Percentiles rank a stretch among this genome's conserved stretches.
These are phyloP conservation scores for Strigomonas culicis DNA, from an alignment of 208 protist species.

Conservation along the genomic window DNA sequence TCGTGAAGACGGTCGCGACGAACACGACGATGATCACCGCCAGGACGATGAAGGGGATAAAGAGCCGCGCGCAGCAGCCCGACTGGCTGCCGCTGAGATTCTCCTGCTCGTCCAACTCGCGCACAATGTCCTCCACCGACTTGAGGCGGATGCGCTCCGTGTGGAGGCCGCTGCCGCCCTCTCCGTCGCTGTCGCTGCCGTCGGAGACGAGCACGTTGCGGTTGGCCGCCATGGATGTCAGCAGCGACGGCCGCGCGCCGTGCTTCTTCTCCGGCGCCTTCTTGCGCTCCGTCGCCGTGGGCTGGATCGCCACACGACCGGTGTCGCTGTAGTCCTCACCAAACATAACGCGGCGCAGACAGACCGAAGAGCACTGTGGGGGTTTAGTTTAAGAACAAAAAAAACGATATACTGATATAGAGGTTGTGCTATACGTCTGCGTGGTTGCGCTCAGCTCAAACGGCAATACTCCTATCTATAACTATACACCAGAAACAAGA, in stretches of 20 bases:
- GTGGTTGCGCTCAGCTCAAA: no score
- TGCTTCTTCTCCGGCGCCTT: neutral
- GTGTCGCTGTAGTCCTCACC: conserved; percentile 33
- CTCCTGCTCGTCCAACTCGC: conserved; percentile 43
- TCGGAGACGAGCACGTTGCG: neutral
- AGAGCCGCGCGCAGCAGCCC: conserved; percentile 66
- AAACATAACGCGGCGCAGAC: conserved; percentile 25
- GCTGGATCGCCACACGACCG: neutral
- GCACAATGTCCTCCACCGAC: conserved; percentile 61
- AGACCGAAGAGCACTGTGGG: neutral
- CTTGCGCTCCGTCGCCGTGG: neutral
- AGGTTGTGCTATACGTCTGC: no score
- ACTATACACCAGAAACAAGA: conserved; percentile 10
- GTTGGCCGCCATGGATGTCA: neutral
- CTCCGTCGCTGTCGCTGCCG: conserved; percentile 7
- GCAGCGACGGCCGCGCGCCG: neutral
- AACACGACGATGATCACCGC: conserved; percentile 32
- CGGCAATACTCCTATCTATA: no score
- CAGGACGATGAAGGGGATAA: conserved; percentile 45
- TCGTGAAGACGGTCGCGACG: conserved; percentile 31
- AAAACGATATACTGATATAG: neutral
- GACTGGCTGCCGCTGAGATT: conserved; percentile 35
- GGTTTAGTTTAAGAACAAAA: conserved; percentile 1
- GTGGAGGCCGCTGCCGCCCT: neutral
- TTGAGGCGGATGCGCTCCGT: conserved; percentile 17